Percentiles rank a stretch among this genome's conserved stretches.
Conservation (phyloP, 2,329 filamentous ascomycete species). For the Penicillium sp. region DNA sequence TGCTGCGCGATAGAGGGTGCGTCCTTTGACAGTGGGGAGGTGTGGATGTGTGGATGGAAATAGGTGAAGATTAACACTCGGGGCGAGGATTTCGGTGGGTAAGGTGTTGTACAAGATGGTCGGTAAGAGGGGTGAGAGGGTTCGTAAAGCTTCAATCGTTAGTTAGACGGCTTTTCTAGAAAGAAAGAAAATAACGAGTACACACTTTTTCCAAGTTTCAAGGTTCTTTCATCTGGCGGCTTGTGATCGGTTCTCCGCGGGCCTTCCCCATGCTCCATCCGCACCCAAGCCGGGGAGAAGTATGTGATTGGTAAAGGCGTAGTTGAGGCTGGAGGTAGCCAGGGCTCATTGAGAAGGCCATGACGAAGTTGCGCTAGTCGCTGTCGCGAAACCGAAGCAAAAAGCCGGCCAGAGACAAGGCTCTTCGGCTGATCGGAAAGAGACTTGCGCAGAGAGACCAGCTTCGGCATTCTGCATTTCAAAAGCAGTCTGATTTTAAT, state of each 20-base stretch:
- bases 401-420: slow-evolving; percentile 19
- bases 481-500: slow-evolving; percentile 5
- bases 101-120: slow-evolving; percentile 60
- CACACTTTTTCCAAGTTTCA: slow-evolving; percentile 63
- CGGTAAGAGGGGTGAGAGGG: slow-evolving; percentile 61
- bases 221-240: slow-evolving; percentile 57
- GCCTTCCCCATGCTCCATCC: slow-evolving; percentile 21
- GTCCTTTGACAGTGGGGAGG: slow-evolving; percentile 86
- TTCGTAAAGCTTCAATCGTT: slow-evolving; percentile 52
- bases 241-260: slow-evolving; percentile 40
- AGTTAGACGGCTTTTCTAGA: not conserved
- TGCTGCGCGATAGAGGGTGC: slow-evolving; percentile 86
- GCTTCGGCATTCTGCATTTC: slow-evolving; percentile 30
- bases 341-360: slow-evolving; percentile 37
- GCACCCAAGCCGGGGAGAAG: slow-evolving; percentile 27
- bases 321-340: slow-evolving; percentile 27
- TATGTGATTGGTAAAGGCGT: slow-evolving; percentile 18
- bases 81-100: slow-evolving; percentile 61
- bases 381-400: slow-evolving; percentile 29
- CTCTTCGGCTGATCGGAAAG: slow-evolving; percentile 10
- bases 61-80: slow-evolving; percentile 60
- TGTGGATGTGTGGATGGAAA: slow-evolving; percentile 61
- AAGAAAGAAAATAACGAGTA: not conserved
- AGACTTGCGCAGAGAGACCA: slow-evolving; percentile 16
- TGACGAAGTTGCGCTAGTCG: slow-evolving; percentile 38